phyloP scores from a whole-genome alignment of 805 yeast genomes.

The Candida verbasci region DNA sequence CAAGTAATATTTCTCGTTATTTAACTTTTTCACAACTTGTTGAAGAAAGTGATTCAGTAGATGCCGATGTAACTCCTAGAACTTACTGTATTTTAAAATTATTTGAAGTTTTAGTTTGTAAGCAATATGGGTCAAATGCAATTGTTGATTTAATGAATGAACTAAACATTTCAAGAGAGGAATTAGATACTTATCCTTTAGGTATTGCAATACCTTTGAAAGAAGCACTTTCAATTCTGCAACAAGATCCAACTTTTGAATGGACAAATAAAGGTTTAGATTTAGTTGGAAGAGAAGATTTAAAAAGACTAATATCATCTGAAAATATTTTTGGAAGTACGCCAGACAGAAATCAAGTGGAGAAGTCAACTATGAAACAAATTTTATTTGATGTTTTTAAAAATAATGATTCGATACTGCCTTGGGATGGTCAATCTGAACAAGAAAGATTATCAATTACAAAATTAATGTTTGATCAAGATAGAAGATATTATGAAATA shows the following conservation, averaged over 20 bases:
- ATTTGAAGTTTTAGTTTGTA: conserved; percentile 59
- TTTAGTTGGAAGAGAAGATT: conserved; percentile 66
- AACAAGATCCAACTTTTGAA: conserved; percentile 45
- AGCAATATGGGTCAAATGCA: conserved; percentile 46
- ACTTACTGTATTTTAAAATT: conserved; percentile 54
- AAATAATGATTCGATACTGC: conserved; percentile 41
- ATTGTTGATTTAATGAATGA: conserved; percentile 61
- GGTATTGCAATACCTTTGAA: conserved; percentile 68
- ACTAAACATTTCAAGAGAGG: conserved; percentile 45
- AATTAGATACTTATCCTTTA: conserved; percentile 66
- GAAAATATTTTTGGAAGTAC: neutral
- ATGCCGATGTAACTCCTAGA: conserved; percentile 60
- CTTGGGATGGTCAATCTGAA: conserved; percentile 72
- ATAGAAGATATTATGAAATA: conserved; percentile 75
- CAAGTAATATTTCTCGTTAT: conserved; percentile 43
- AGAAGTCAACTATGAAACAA: conserved; percentile 35
- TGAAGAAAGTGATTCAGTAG: conserved; percentile 58
- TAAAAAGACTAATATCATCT: conserved; percentile 25
- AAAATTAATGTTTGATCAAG: conserved; percentile 67
- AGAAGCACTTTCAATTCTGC: conserved; percentile 54
- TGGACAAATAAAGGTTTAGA: conserved; percentile 47
- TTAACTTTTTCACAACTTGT: conserved; percentile 63
- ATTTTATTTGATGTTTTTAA: conserved; percentile 32
- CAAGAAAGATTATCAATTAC: conserved; percentile 67
- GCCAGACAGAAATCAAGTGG: neutral